phyloP scores from a whole-genome alignment of 2,329 filamentous ascomycete species.

The Xylariaceae sp. region DNA sequence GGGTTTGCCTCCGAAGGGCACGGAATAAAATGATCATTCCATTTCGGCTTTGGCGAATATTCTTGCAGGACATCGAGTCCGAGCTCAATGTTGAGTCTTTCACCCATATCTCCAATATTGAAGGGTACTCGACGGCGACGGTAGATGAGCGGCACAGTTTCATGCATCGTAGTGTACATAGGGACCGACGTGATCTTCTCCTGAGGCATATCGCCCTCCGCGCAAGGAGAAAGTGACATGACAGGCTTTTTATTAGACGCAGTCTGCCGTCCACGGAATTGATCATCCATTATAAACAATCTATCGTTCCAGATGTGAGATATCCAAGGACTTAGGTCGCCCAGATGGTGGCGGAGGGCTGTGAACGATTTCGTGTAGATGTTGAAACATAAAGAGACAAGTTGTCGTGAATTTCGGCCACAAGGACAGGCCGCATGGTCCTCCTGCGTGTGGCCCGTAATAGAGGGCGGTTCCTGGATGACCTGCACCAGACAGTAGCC shows the following conservation, averaged over 20 bases:
- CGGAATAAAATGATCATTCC: conserved; percentile 21
- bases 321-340: conserved; percentile 25
- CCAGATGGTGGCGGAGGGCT: conserved; percentile 37
- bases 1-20: conserved; percentile 17
- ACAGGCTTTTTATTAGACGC: conserved; percentile 12
- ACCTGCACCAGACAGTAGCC: conserved; percentile 40
- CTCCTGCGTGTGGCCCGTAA: background rate
- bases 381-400: conserved; percentile 42
- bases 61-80: conserved; percentile 28
- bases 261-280: background rate
- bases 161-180: conserved; percentile 25
- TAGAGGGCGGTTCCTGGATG: conserved; percentile 28
- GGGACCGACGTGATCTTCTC: background rate
- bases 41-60: conserved; percentile 19
- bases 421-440: conserved; percentile 19
- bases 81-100: conserved; percentile 22
- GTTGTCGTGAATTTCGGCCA: conserved; percentile 24
- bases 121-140: conserved; percentile 20
- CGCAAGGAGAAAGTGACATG: conserved; percentile 28
- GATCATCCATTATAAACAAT: conserved; percentile 27
- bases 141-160: conserved; percentile 13
- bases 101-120: conserved; percentile 5
- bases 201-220: background rate
- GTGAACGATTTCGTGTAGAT: conserved; percentile 42
- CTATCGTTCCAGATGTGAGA: conserved; percentile 41